A percentile compares a stretch with the other conserved stretches of the same genome.
Conservation (phyloP, 441 rosid species). For the Populus tomentosa region DNA sequence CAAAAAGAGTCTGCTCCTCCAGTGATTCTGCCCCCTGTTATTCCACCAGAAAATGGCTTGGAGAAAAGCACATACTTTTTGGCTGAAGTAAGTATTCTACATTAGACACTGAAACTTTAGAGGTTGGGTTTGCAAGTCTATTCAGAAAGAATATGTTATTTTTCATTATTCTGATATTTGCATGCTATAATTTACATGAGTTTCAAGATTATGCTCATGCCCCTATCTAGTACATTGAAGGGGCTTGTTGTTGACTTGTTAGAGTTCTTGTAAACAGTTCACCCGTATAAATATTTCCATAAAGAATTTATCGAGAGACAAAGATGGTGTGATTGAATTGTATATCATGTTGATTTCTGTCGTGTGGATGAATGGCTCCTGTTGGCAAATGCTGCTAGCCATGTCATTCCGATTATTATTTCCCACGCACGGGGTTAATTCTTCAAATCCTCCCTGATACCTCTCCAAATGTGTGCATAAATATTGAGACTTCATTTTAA, state of each 20-base stretch:
- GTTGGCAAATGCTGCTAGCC: background rate
- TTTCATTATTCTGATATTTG: background rate
- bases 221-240: background rate
- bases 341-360: background rate
- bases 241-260: background rate
- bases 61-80: slow-evolving; percentile 69
- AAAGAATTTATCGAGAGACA: background rate
- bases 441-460: background rate
- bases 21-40: slow-evolving; percentile 24
- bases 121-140: background rate
- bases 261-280: background rate
- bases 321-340: background rate
- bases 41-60: slow-evolving; percentile 49
- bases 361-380: background rate
- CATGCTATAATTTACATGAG: background rate
- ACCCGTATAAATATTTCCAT: background rate
- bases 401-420: background rate
- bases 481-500: background rate
- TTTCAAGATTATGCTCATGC: background rate
- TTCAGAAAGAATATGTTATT: background rate
- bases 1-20: slow-evolving; percentile 93
- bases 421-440: background rate
- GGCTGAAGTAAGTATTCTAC: slow-evolving; percentile 70
- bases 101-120: background rate
- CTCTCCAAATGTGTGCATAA: background rate